Evolutionary conservation across 306 rosid genomes (phyloP).

Genomic region (Rubus parviflorus): DNA sequence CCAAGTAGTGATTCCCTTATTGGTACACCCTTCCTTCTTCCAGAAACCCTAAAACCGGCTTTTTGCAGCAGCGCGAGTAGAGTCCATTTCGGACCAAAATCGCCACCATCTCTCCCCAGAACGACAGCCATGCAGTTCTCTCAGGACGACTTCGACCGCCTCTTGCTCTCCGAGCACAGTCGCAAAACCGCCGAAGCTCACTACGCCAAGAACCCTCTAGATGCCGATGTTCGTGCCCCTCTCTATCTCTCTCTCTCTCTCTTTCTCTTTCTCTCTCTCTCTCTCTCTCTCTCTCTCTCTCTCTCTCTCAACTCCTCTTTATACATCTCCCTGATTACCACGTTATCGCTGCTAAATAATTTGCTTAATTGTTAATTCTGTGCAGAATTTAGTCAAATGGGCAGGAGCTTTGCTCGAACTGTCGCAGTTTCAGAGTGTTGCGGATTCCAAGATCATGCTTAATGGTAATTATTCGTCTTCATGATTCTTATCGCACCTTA

Average conservation of each 20-base stretch:
- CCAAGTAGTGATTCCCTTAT: too few relatives aligned
- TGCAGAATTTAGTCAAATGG: conserved; percentile 78
- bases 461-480: conserved; percentile 38
- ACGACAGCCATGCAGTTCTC: conserved; percentile 54
- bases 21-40: too few relatives aligned
- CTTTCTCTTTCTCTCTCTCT: too few relatives aligned
- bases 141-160: conserved; percentile 58
- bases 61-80: too few relatives aligned
- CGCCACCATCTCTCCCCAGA: background rate
- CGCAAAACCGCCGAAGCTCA: conserved; percentile 60
- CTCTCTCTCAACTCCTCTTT: too few relatives aligned
- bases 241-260: conserved; percentile 24
- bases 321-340: background rate
- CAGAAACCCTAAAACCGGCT: too few relatives aligned
- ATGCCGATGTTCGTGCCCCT: conserved; percentile 58
- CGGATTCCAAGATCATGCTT: conserved; percentile 56
- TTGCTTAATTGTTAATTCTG: background rate
- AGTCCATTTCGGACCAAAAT: background rate
- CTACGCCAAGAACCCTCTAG: conserved; percentile 57
- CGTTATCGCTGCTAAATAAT: background rate
- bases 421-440: conserved; percentile 54
- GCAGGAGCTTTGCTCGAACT: conserved; percentile 75
- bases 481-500: background rate
- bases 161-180: conserved; percentile 49
- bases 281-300: too few relatives aligned